Evolutionary conservation across 352 stramenopile species (phyloP).

Genomic region (Peronospora farinosa): DNA sequence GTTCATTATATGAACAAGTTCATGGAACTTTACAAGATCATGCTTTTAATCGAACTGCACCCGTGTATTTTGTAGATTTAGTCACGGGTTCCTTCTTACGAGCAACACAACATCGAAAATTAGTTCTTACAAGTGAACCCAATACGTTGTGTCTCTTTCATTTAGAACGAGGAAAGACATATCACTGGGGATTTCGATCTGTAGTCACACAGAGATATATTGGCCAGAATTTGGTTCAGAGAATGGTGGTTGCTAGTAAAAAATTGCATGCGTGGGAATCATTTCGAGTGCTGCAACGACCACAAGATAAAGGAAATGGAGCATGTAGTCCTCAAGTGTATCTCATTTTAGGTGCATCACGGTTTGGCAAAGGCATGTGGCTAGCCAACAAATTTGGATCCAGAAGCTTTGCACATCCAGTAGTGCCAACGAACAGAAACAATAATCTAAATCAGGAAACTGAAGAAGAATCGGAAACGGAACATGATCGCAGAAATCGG

Average conservation of each 20-base stretch:
- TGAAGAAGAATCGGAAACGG: constrained; percentile 16
- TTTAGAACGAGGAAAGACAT: constrained; percentile 59
- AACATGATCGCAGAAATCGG: constrained; percentile 12
- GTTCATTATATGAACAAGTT: constrained; percentile 67
- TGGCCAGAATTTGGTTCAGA: constrained; percentile 69
- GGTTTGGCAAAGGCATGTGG: constrained; percentile 82
- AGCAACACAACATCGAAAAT: constrained; percentile 55
- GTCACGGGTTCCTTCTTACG: constrained; percentile 44
- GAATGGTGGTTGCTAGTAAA: constrained; percentile 48
- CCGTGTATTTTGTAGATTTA: constrained; percentile 68
- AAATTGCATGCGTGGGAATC: constrained; percentile 69
- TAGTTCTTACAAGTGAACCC: constrained; percentile 54
- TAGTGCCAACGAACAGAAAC: constrained; percentile 18
- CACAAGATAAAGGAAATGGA: constrained; percentile 14
- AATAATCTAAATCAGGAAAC: constrained; percentile 12
- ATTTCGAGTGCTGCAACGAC: constrained; percentile 59
- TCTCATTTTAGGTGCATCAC: constrained; percentile 64
- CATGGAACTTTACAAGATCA: constrained; percentile 51
- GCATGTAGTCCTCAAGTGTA: constrained; percentile 38
- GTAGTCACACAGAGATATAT: constrained; percentile 55
- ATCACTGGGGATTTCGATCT: constrained; percentile 78
- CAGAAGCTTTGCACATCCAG: constrained; percentile 12
- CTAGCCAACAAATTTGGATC: constrained; percentile 39
- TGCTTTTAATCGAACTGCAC: constrained; percentile 34
- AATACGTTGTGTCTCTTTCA: constrained; percentile 73